phyloP scores from a whole-genome alignment of 2,329 filamentous ascomycete genomes.

The Trichoderma brevicompactum region DNA sequence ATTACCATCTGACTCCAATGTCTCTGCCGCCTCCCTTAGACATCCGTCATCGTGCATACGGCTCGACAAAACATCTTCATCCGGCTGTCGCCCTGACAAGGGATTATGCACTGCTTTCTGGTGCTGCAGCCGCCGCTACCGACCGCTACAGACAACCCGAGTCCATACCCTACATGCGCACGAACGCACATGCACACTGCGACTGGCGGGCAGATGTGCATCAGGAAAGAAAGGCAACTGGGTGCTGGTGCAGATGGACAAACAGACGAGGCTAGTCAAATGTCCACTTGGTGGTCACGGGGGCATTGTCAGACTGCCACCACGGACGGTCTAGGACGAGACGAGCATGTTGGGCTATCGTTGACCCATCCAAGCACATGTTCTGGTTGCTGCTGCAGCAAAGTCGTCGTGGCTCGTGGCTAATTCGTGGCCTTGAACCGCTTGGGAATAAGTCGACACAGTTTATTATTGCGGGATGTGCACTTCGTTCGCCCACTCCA shows the following conservation, averaged over 20 bases:
- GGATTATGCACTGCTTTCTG: constrained; percentile 4
- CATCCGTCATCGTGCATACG: constrained; percentile 18
- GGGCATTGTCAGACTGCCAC: constrained; percentile 26
- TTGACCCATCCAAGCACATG: constrained; percentile 19
- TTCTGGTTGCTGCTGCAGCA: constrained; percentile 10
- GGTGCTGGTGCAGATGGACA: constrained; percentile 11
- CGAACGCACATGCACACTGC: constrained; percentile 1
- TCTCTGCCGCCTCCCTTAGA: constrained; percentile 4
- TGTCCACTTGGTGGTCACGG: constrained; percentile 27
- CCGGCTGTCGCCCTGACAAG: constrained; percentile 4
- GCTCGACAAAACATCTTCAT: neutral
- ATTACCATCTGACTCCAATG: constrained; percentile 19
- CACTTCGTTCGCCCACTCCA: constrained; percentile 1
- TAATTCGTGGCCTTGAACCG: neutral
- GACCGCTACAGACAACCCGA: constrained; percentile 19
- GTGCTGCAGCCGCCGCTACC: constrained; percentile 19
- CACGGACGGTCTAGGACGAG: constrained; percentile 7
- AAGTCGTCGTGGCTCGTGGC: neutral
- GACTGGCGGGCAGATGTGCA: neutral
- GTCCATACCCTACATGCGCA: neutral
- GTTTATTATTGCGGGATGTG: neutral
- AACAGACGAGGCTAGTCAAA: constrained; percentile 12
- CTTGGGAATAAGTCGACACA: neutral
- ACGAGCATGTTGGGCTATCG: constrained; percentile 13
- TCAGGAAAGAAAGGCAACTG: neutral